Evolutionary conservation across 2,329 filamentous ascomycete species (phyloP).

Genomic region (Alternaria brassicae): DNA sequence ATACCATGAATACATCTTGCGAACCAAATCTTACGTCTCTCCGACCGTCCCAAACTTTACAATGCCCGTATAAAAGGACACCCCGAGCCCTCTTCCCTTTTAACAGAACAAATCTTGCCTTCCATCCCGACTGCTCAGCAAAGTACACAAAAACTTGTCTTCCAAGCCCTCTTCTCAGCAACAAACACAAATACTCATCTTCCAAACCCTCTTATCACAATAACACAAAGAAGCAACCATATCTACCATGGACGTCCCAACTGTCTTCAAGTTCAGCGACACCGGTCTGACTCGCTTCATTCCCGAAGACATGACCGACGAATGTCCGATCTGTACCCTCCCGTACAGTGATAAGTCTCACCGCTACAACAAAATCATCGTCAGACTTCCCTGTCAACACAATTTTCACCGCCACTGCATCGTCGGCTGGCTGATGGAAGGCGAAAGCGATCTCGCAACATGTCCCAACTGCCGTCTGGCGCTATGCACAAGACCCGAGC

Average conservation of each 20-base stretch:
- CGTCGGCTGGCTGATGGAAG: not conserved
- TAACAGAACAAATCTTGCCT: not conserved
- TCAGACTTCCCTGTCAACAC: not conserved
- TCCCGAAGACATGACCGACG: not conserved
- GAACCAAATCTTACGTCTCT: not conserved
- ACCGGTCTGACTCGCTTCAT: not conserved
- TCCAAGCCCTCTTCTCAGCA: not conserved
- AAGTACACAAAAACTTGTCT: too few species aligned
- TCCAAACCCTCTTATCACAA: not conserved
- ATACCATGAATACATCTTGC: not conserved
- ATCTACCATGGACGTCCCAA: not conserved
- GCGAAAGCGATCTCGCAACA: not conserved
- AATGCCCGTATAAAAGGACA: too few species aligned
- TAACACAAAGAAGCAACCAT: not conserved
- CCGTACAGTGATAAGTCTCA: not conserved
- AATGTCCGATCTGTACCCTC: not conserved
- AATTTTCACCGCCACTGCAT: not conserved
- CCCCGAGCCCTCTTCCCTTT: not conserved
- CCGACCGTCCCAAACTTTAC: not conserved
- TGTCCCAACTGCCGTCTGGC: not conserved
- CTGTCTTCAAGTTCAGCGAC: not conserved
- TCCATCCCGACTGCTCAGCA: too few species aligned
- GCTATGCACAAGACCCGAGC: not conserved
- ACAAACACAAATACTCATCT: too few species aligned
- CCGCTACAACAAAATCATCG: not conserved